Evolutionary conservation across 2,329 filamentous ascomycete genomes (phyloP), one percentile per base, ranked within the genome.

Genomic region (Biscogniauxia marginata): DNA sequence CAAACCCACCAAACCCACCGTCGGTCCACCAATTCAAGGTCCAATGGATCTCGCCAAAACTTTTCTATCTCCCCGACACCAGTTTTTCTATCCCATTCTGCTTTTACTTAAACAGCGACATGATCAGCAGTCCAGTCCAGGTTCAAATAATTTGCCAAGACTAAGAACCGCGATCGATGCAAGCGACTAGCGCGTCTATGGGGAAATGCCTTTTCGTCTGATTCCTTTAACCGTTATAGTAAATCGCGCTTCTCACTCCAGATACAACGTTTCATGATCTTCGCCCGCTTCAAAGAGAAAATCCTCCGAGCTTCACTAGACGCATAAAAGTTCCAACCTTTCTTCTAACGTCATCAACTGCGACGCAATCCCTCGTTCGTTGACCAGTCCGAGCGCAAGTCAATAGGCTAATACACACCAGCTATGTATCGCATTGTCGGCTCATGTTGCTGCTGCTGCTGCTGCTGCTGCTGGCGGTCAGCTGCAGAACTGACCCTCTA

Each of bases 221-320:
- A 34, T 50, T 24, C 18, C 24, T 46, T 16, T 22, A 34, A 18
- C 19, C 45, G 13, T 18, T 46, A 20, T 39, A 34, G 49, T 46
- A 23, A 21, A 30, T 49, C 24, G 13, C 6, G 23, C 11, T 23
- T 23, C n/a, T 21, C 13, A 47, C 49, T 47, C 49, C 7, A 39
- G 30, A 61, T 59, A 61, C 59, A 59, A 61, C 59, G 59, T 61
- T 61, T 55, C 59, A 61, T 61, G 59, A 59, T 56, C 19, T 46
- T 49, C 46, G 25, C 48, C 25, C 50, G 23, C 19, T 4, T 8
- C 47, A 44, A 45, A 53, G n/a, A n/a, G n/a, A n/a, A n/a, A n/a
- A n/a, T n/a, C n/a, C n/a, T n/a, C n/a, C n/a, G n/a, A n/a, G 34
- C 49, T 54, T 55, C 55, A 48, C 50, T 59, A 54, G 47, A 25